Percentiles rank a stretch among this genome's conserved stretches.
phyloP scores from a whole-genome alignment of 495 filamentous ascomycete genomes.

The Xylaria scruposa region DNA sequence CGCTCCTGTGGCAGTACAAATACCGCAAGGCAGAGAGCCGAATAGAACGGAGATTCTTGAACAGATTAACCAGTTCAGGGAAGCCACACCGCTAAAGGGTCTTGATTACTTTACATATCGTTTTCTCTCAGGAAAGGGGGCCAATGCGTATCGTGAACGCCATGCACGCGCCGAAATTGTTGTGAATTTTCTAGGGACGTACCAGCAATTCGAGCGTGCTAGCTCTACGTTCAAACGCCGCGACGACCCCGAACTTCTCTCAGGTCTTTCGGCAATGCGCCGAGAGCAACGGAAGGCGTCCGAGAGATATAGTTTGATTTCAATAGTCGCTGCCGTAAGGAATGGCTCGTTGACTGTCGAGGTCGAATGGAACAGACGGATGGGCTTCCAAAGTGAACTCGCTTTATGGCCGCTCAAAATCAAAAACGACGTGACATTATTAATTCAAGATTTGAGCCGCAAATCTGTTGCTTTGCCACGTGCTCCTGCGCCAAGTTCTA shows the following conservation, averaged over 20 bases:
- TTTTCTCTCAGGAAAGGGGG: neutral
- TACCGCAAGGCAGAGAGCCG: constrained; percentile 19
- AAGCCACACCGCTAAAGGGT: constrained; percentile 9
- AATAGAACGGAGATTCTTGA: neutral
- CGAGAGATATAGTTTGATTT: constrained; percentile 15
- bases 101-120: constrained; percentile 8
- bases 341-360: constrained; percentile 12
- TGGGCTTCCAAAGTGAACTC: constrained; percentile 14
- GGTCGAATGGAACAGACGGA: constrained; percentile 11
- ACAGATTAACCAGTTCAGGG: neutral
- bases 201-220: constrained; percentile 10
- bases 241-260: constrained; percentile 2
- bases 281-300: constrained; percentile 3
- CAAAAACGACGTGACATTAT: neutral
- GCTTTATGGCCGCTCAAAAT: constrained; percentile 2
- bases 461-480: neutral
- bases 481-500: neutral
- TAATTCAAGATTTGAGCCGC: neutral
- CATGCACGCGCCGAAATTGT: constrained; percentile 17
- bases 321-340: constrained; percentile 7
- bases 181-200: neutral
- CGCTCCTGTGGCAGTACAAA: constrained; percentile 50
- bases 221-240: constrained; percentile 3
- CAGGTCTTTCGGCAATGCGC: constrained; percentile 7
- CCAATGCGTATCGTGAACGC: neutral